Percentiles rank a stretch among this genome's conserved stretches.
phyloP scores from a whole-genome alignment of 2,329 filamentous ascomycete genomes.

The Paramyrothecium sp. region DNA sequence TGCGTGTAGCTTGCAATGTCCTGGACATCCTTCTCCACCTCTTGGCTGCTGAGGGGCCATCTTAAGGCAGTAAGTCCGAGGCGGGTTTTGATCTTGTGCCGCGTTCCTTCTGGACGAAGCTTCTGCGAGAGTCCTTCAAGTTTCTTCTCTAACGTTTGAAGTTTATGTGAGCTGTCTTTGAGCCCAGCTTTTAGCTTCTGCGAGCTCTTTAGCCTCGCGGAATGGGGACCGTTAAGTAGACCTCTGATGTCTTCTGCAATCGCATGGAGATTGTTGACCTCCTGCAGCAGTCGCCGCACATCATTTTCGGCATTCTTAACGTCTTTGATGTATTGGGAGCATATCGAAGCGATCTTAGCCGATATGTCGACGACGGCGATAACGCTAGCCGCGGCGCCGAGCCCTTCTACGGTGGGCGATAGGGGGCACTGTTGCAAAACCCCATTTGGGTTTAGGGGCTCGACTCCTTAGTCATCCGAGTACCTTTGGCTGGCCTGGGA shows the following conservation, averaged over 20 bases:
- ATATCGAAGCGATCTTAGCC: background rate
- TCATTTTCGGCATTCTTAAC: background rate
- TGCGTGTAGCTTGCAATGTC: background rate
- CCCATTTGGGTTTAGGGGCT: too few relatives aligned
- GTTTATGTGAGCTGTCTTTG: background rate
- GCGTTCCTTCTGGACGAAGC: background rate
- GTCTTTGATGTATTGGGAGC: background rate
- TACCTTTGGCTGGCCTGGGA: too few relatives aligned
- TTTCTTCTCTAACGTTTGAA: background rate
- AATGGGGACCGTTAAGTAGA: background rate
- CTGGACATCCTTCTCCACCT: background rate
- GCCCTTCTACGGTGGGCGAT: background rate
- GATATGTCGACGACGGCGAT: constrained; percentile 1
- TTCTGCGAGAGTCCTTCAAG: background rate
- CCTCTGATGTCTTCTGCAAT: background rate
- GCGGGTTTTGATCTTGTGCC: background rate
- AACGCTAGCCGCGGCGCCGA: background rate
- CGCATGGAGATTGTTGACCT: background rate
- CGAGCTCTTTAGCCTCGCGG: background rate
- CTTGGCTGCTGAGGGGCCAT: background rate
- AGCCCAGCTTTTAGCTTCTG: background rate
- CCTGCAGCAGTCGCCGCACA: background rate
- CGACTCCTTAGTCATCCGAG: too few relatives aligned
- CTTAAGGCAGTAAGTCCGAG: background rate
- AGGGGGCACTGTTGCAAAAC: too few relatives aligned